Conservation (phyloP, 257 asterid species). For the Coffea eugenioides region DNA sequence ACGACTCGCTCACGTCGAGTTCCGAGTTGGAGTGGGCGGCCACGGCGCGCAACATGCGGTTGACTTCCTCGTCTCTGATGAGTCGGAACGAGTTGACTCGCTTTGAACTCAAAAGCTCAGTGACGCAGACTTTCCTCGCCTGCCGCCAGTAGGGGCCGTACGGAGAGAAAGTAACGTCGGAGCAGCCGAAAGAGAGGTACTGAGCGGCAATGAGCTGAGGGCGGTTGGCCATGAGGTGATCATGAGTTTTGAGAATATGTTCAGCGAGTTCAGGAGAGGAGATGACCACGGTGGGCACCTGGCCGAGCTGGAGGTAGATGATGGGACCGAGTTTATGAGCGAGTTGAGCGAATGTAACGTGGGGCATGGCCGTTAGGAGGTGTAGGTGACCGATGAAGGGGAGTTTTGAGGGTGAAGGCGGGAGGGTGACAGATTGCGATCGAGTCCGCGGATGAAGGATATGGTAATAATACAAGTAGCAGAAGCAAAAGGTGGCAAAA, state of each 20-base stretch:
- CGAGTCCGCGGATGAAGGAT: neutral
- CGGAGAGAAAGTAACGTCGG: conserved; percentile 37
- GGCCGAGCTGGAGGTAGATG: conserved; percentile 35
- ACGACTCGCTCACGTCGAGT: conserved; percentile 30
- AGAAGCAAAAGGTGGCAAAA: conserved; percentile 16
- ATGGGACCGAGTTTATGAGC: conserved; percentile 31
- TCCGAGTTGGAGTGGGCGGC: conserved; percentile 2
- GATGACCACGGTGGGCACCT: conserved; percentile 29
- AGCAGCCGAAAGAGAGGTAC: conserved; percentile 37
- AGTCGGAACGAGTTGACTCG: conserved; percentile 33
- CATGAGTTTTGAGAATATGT: conserved; percentile 31
- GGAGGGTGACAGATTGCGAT: conserved; percentile 1
- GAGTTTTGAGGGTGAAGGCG: conserved; percentile 25
- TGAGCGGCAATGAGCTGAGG: conserved; percentile 37
- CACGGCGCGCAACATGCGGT: conserved; percentile 23
- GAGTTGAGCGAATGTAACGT: conserved; percentile 25
- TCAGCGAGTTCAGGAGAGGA: conserved; percentile 34
- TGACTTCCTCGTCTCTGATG: conserved; percentile 32
- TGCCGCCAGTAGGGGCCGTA: conserved; percentile 50
- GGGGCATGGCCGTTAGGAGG: conserved; percentile 37
- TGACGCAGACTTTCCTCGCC: conserved; percentile 34
- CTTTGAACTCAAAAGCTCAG: conserved; percentile 30
- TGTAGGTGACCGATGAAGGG: conserved; percentile 42
- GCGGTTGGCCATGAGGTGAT: conserved; percentile 28
- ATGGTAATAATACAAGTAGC: neutral